phyloP scores from a whole-genome alignment of 768 basidiomycete species.

The Solioccasus polychromus region DNA sequence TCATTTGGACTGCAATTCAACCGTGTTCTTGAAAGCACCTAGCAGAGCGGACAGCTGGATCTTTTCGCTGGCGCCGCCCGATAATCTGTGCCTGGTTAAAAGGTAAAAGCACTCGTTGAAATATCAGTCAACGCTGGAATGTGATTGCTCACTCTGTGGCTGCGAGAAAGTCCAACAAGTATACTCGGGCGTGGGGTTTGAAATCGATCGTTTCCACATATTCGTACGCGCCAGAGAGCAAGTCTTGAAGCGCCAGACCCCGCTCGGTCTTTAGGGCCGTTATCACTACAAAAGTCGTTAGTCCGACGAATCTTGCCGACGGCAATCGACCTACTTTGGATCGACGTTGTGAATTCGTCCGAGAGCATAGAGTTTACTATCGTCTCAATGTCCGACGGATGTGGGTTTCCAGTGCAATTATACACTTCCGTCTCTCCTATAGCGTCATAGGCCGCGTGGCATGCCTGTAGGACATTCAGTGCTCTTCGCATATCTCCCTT shows the following conservation, averaged over 20 bases:
- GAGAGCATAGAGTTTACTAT: slow-evolving; percentile 95
- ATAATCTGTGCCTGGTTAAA: slow-evolving; percentile 72
- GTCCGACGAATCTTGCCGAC: background rate
- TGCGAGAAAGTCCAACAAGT: slow-evolving; percentile 90
- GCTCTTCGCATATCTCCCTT: slow-evolving; percentile 98
- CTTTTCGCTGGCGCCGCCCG: slow-evolving; percentile 91
- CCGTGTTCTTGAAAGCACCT: slow-evolving; percentile 90
- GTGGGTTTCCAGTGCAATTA: slow-evolving; percentile 95
- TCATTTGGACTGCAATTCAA: slow-evolving; percentile 65
- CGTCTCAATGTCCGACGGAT: slow-evolving; percentile 89
- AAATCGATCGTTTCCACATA: slow-evolving; percentile 85
- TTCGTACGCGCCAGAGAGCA: slow-evolving; percentile 89
- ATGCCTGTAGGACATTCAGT: slow-evolving; percentile 94
- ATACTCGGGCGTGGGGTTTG: slow-evolving; percentile 81
- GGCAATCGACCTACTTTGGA: slow-evolving; percentile 55
- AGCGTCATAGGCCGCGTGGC: slow-evolving; percentile 92
- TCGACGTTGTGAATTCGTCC: slow-evolving; percentile 92
- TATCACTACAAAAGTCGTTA: slow-evolving; percentile 59
- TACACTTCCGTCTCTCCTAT: slow-evolving; percentile 91
- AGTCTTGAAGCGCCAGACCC: slow-evolving; percentile 92
- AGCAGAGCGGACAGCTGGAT: slow-evolving; percentile 90
- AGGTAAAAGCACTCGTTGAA: background rate
- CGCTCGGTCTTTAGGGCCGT: slow-evolving; percentile 84
- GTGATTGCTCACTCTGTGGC: slow-evolving; percentile 77
- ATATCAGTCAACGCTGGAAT: background rate